Evolutionary conservation across 2,329 filamentous ascomycete genomes (phyloP).

Genomic region (Sarocladium brachiariae): DNA sequence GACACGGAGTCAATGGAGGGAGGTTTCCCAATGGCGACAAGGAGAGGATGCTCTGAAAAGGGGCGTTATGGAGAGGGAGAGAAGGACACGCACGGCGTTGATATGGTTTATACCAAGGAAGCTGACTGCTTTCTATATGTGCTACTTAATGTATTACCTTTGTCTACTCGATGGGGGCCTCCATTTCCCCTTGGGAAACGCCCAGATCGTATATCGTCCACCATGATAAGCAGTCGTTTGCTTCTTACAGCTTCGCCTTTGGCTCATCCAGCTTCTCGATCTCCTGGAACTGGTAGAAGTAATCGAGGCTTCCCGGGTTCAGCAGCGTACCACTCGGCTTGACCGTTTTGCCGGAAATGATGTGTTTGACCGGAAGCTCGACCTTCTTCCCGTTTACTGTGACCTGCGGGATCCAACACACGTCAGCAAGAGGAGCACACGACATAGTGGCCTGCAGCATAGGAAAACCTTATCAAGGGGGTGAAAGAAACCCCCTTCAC

Average conservation of each 20-base stretch:
- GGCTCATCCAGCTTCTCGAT: constrained; percentile 25
- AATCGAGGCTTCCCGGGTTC: constrained; percentile 70
- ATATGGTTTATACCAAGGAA: not conserved
- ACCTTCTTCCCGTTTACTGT: constrained; percentile 84
- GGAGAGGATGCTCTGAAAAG: constrained; percentile 12
- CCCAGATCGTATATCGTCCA: too few species aligned
- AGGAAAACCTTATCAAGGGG: too few species aligned
- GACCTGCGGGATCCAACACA: constrained; percentile 39
- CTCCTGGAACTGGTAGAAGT: constrained; percentile 40
- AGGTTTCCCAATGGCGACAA: constrained; percentile 26
- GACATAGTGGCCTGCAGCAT: too few species aligned
- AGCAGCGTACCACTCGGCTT: constrained; percentile 70
- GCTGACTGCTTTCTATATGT: too few species aligned
- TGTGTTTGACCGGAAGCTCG: constrained; percentile 77
- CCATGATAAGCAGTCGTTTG: too few species aligned
- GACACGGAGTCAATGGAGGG: constrained; percentile 40
- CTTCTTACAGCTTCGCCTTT: constrained; percentile 26
- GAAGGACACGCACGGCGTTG: too few species aligned
- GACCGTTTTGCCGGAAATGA: constrained; percentile 67
- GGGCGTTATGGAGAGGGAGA: too few species aligned
- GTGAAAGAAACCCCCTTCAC: not conserved
- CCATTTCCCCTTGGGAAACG: too few species aligned
- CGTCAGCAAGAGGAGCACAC: constrained; percentile 3
- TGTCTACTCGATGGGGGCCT: too few species aligned
- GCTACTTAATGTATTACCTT: not conserved